These are phyloP conservation scores for Sclerotinia glacialis DNA, from an alignment of 2,329 filamentous ascomycete genomes.

Conservation along the genomic window DNA sequence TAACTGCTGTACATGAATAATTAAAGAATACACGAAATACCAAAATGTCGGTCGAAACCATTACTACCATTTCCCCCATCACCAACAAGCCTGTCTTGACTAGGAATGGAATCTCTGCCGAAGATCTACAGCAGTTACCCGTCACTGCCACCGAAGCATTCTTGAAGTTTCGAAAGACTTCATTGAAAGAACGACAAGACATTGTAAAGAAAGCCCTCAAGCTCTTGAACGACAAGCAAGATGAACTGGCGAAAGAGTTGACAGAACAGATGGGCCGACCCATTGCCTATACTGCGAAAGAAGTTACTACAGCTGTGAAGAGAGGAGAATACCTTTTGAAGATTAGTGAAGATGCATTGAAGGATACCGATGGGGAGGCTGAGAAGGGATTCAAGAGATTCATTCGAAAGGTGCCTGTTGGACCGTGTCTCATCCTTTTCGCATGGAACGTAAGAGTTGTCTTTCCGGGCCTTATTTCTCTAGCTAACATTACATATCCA, in stretches of 20 bases:
- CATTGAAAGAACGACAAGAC: constrained; percentile 69
- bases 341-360: constrained; percentile 73
- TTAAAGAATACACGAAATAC: background rate
- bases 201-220: constrained; percentile 79
- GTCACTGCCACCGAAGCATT: constrained; percentile 72
- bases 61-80: constrained; percentile 82
- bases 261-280: constrained; percentile 95
- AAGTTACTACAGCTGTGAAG: constrained; percentile 81
- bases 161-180: constrained; percentile 70
- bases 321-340: constrained; percentile 83
- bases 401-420: constrained; percentile 83
- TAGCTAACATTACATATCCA: constrained; percentile 41
- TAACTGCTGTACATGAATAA: background rate
- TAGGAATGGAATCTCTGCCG: constrained; percentile 67
- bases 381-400: constrained; percentile 89
- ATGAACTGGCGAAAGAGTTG: constrained; percentile 79
- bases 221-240: constrained; percentile 65
- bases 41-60: constrained; percentile 60
- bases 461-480: background rate
- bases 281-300: constrained; percentile 79
- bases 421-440: constrained; percentile 85
- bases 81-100: constrained; percentile 83
- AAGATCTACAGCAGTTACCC: constrained; percentile 71
- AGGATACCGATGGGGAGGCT: constrained; percentile 75
- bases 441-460: constrained; percentile 80